Evolutionary conservation across 164 flowering plant species (phyloP), one percentile per base, ranked within the genome.

Genomic region (Saururus chinensis): DNA sequence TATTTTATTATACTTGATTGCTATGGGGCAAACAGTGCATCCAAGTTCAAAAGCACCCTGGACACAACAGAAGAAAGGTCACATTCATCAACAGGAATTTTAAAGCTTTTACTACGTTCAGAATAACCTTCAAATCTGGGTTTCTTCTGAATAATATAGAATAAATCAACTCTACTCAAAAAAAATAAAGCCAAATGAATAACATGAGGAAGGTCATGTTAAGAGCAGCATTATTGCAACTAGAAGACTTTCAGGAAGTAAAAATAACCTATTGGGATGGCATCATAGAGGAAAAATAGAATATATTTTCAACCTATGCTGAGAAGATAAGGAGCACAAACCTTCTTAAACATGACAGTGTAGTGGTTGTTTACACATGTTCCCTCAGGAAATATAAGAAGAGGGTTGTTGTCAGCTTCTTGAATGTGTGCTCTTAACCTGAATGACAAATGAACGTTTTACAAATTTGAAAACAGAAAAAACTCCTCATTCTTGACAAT

Each of bases 341-440:
- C 99, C 97, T 91, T 95, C 76, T 95, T 89, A 72, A 95, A 95
- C 98, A 95, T 91, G 57, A 95, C 96, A 40, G 86, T 80, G 72
- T 95, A 91, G 37, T 91, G 87, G 72, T 95, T 91, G 72, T 95
- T 95, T 49, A 95, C 99, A 72, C 99, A 95, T 12, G 99, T 95
- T 68, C 99, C 99, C 82, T 95, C 99, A 7, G 99, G 99, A 77
- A 95, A 95, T 80, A 95, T 87, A 57, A 95, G 92, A 76, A 91
- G 89, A 70, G 99, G 99, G 60, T 95, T 91, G 68, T 84, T 90
- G 71, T 89, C 99, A 65, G 71, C 63, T 5, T 82, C 85, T 68
- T 79, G 80, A 64, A 95, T 78, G 70, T 95, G 99, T 11, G 83
- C 90, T 57, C 87, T 86, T 65, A 95, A 73, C 84, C 99, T 95